Base-by-base conservation (phyloP, 2,329 filamentous ascomycete genomes). In the Fusarium graminum region DNA sequence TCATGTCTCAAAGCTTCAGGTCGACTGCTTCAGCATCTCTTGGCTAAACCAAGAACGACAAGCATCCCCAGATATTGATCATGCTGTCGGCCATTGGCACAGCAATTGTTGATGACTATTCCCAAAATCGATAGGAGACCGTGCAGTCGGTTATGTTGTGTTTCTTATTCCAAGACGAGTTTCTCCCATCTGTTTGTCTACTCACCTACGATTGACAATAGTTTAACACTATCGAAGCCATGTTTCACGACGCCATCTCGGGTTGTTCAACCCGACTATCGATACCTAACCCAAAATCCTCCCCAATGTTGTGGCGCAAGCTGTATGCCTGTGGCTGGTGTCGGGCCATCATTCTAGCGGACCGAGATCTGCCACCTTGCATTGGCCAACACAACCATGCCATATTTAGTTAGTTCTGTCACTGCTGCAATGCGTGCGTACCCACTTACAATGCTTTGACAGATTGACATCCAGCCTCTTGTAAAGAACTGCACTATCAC, bases 291-390 rank as follows among this genome's bases (percentile, higher is more conserved):
- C 13, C 16, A 4, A 26, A 6, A 13, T 36, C 10, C 16, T 12
- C 19, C 30, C 32, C 28, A 11, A n/a, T 4, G n/a, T 36, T 61
- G 65, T 63, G 65, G 65, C 65, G 49, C 16, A n/a, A n/a, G 11
- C 28, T 36, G 6, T 4, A 17, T 2, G 13, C 3, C 7, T 66
- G 65, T 66, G 57, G 61, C 61, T 62, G 32, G 28, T 36, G 12
- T 32, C 67, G 67, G 67, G 53, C 46, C 56, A 70, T 69, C 54
- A 65, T 70, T 69, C 51, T 70, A 70, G 67, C 67, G 67, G 53
- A 45, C 67, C 63, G 60, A 65, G 42, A 47, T 58, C 59, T 54
- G 50, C 34, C 42, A 55, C 30, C 25, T 22, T 13, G 13, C 22
- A 34, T 47, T 36, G 34, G 34, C n/a, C n/a, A 7, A 10, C 14